Conservation (phyloP, 192 early-diverging fungal genomes). For the Backusella tarrabulga region DNA sequence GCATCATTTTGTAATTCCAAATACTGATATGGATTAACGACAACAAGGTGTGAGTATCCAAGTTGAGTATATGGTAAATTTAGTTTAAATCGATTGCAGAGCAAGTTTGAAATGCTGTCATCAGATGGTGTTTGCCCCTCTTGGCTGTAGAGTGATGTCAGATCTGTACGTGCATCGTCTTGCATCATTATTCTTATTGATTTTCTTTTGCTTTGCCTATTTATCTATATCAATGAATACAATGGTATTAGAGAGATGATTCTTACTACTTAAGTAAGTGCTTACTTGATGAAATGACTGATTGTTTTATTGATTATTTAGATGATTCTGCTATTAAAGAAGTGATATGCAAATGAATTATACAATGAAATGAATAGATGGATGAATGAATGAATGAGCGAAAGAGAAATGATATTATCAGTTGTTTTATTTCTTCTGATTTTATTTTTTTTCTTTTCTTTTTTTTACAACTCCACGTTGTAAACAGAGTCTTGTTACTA, state of each 20-base stretch:
- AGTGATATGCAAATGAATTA: neutral
- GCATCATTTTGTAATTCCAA: conserved; percentile 49
- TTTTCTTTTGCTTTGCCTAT: neutral
- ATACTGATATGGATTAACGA: conserved; percentile 51
- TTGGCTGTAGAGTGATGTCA: conserved; percentile 8
- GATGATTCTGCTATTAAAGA: neutral
- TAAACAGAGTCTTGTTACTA: neutral
- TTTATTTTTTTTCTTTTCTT: neutral
- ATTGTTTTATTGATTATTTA: neutral
- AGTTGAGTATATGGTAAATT: conserved; percentile 54
- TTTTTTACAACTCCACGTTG: neutral
- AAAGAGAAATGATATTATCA: neutral
- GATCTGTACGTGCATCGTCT: conserved; percentile 21
- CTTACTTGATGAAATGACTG: neutral
- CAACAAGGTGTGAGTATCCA: conserved; percentile 48
- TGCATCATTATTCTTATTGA: conserved; percentile 12
- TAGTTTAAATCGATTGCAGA: conserved; percentile 43
- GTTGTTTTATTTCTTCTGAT: neutral
- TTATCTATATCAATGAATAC: neutral
- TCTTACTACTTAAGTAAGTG: neutral
- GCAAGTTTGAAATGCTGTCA: conserved; percentile 42
- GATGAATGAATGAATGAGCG: neutral
- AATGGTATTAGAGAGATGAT: neutral
- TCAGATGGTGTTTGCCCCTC: conserved; percentile 31
- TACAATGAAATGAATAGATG: neutral